phyloP scores from a whole-genome alignment of 495 filamentous ascomycete genomes.

The Echria macrotheca region DNA sequence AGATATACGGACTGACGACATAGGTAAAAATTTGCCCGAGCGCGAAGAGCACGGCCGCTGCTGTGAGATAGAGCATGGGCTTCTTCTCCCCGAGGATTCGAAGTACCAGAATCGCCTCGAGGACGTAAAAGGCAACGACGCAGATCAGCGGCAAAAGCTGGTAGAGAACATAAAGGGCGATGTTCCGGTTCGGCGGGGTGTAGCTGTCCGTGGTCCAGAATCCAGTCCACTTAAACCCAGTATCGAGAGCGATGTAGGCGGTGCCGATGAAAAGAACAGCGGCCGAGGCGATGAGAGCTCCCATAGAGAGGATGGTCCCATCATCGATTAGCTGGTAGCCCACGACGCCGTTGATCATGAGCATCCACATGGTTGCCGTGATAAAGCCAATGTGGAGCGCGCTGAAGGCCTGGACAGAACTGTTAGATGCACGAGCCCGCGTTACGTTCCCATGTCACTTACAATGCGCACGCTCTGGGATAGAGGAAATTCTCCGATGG shows the following conservation, averaged over 20 bases:
- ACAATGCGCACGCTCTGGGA: constrained; percentile 59
- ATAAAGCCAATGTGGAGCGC: constrained; percentile 91
- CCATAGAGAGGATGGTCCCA: constrained; percentile 78
- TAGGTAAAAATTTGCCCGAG: constrained; percentile 95
- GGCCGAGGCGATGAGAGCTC: constrained; percentile 65
- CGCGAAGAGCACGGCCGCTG: constrained; percentile 74
- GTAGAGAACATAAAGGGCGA: constrained; percentile 90
- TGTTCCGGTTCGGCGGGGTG: constrained; percentile 57
- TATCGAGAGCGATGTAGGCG: constrained; percentile 93
- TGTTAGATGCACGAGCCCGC: constrained; percentile 13
- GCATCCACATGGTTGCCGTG: constrained; percentile 79
- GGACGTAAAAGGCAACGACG: constrained; percentile 71
- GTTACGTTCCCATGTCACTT: constrained; percentile 27
- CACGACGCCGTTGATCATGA: constrained; percentile 87
- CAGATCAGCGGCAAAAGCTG: constrained; percentile 88
- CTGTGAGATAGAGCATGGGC: constrained; percentile 79
- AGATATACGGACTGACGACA: constrained; percentile 85
- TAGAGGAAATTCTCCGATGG: constrained; percentile 82
- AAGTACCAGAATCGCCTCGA: constrained; percentile 79
- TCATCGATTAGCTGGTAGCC: constrained; percentile 94
- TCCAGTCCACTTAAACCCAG: constrained; percentile 77
- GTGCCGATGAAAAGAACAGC: constrained; percentile 76
- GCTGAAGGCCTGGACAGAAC: constrained; percentile 64
- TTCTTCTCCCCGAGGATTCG: constrained; percentile 76
- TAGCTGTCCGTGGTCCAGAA: constrained; percentile 58